A percentile compares a stretch with the other conserved stretches of the same genome.
phyloP scores from a whole-genome alignment of 139 green algal species.

The Chlorella sp. region DNA sequence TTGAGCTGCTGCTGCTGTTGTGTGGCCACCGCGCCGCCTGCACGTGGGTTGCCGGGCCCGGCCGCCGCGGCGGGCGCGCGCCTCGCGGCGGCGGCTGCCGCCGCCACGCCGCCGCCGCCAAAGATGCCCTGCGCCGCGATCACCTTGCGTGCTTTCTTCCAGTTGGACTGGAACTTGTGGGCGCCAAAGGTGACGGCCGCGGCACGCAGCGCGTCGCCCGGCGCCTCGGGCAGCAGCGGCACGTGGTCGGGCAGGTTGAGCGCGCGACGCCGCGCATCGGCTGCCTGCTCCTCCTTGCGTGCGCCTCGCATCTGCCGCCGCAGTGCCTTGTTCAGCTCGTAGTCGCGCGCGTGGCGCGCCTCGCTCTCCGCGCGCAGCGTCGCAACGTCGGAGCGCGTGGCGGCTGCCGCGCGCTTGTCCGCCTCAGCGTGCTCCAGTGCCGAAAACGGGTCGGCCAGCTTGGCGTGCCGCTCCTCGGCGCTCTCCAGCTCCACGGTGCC shows the following conservation, averaged over 20 bases:
- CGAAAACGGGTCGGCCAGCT: conserved; percentile 56
- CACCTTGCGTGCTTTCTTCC: conserved; percentile 26
- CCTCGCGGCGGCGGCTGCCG: not conserved
- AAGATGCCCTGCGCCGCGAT: conserved; percentile 42
- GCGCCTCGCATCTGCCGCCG: conserved; percentile 23
- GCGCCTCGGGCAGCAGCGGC: conserved; percentile 56
- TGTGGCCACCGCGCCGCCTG: too few relatives aligned
- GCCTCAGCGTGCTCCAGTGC: conserved; percentile 52
- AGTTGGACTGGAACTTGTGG: conserved; percentile 24
- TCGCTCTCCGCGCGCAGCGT: conserved; percentile 45
- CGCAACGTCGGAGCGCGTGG: conserved; percentile 29
- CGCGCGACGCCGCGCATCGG: conserved; percentile 36
- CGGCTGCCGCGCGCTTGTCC: conserved; percentile 31
- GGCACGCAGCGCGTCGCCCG: conserved; percentile 52
- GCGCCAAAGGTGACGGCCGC: conserved; percentile 39
- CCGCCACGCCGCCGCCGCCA: not conserved
- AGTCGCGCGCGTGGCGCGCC: conserved; percentile 41
- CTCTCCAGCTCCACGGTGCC: conserved; percentile 48
- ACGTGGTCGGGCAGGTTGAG: conserved; percentile 68
- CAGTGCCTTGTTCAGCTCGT: conserved; percentile 43
- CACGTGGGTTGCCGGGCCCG: too few relatives aligned
- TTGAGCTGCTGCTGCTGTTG: too few relatives aligned
- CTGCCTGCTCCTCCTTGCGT: conserved; percentile 45
- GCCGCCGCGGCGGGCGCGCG: too few relatives aligned
- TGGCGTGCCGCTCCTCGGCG: conserved; percentile 6